Evolutionary conservation across 2,329 filamentous ascomycete species (phyloP).

Genomic region (Fusarium irregulare): DNA sequence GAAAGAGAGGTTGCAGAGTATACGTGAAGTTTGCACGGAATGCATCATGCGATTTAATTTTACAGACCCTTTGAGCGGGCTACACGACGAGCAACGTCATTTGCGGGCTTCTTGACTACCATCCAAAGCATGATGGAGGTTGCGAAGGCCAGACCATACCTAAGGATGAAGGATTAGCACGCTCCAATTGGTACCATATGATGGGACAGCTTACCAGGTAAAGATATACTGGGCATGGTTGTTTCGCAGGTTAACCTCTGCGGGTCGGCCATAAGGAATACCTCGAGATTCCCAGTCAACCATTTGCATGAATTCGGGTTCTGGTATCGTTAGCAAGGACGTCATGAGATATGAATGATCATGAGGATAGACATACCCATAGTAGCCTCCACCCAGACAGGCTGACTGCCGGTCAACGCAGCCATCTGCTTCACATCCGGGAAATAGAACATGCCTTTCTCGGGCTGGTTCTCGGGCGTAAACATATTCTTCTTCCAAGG

Average conservation of each 20-base stretch:
- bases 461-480: conserved; percentile 88
- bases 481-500: conserved; percentile 99
- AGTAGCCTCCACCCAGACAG: conserved; percentile 95
- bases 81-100: conserved; percentile 77
- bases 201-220: conserved; percentile 79
- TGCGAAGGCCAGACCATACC: conserved; percentile 86
- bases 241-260: conserved; percentile 93
- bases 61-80: conserved; percentile 47
- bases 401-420: conserved; percentile 79
- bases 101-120: conserved; percentile 87
- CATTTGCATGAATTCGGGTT: conserved; percentile 80
- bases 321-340: conserved; percentile 56
- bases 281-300: conserved; percentile 83
- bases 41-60: conserved; percentile 25
- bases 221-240: conserved; percentile 99
- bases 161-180: conserved; percentile 51
- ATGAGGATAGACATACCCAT: conserved; percentile 71
- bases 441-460: conserved; percentile 91
- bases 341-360: not conserved
- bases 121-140: conserved; percentile 97
- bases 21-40: conserved; percentile 44
- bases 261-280: conserved; percentile 86
- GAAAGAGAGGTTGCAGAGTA: conserved; percentile 54
- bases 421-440: conserved; percentile 96
- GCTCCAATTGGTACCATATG: not conserved